Evolutionary conservation across 2,329 filamentous ascomycete genomes (phyloP).

Genomic region (Colletotrichum nymphaeae): DNA sequence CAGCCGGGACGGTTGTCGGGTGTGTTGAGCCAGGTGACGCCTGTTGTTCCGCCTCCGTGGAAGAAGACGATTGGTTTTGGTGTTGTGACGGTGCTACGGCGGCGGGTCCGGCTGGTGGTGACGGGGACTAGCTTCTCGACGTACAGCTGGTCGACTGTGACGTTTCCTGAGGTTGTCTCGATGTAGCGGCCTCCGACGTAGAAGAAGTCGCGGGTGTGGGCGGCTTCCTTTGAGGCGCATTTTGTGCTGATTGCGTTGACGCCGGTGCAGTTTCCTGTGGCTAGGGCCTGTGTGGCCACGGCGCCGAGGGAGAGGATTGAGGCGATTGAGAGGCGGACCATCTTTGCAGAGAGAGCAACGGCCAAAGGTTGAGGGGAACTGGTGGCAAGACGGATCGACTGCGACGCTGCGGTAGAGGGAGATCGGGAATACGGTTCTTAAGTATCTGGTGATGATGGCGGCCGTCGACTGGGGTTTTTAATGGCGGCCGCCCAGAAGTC

Average conservation of each 20-base stretch:
- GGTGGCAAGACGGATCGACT: background rate
- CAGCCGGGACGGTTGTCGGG: constrained; percentile 59
- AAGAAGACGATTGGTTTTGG: constrained; percentile 31
- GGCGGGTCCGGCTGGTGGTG: background rate
- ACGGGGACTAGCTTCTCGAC: constrained; percentile 58
- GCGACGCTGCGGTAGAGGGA: background rate
- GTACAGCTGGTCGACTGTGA: constrained; percentile 60
- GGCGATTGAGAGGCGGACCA: constrained; percentile 16
- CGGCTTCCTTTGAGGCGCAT: constrained; percentile 32
- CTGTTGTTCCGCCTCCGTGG: constrained; percentile 29
- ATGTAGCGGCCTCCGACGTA: constrained; percentile 51
- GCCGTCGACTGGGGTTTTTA: background rate
- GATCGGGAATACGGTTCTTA: background rate
- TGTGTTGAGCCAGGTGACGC: constrained; percentile 52
- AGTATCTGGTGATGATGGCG: background rate
- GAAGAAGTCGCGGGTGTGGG: constrained; percentile 45
- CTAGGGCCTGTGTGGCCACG: background rate
- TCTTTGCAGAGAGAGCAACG: background rate
- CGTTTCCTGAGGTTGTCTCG: constrained; percentile 42
- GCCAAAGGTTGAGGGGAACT: background rate
- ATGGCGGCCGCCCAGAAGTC: background rate
- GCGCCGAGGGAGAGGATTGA: constrained; percentile 3
- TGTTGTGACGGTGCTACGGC: background rate
- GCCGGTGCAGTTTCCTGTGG: constrained; percentile 16
- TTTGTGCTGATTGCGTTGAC: constrained; percentile 33